Percentiles rank a stretch among this genome's conserved stretches.
phyloP scores from a whole-genome alignment of 306 rosid species.

The Prunus padus region DNA sequence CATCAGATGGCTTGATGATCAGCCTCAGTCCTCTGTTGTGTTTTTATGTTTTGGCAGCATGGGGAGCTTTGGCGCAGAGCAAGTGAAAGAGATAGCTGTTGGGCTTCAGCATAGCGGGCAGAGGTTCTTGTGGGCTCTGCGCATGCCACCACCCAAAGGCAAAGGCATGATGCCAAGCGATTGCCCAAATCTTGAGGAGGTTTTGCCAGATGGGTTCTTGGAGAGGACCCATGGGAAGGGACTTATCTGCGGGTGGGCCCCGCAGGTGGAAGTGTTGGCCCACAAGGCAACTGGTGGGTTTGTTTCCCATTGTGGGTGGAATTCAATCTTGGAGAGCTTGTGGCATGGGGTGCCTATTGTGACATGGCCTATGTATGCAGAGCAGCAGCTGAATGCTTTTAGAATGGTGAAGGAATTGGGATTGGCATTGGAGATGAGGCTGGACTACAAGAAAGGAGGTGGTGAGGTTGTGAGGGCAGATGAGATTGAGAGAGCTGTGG shows the following conservation, averaged over 20 bases:
- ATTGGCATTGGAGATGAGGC: slow-evolving; percentile 41
- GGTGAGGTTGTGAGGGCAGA: slow-evolving; percentile 46
- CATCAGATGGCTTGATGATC: slow-evolving; percentile 57
- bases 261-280: slow-evolving; percentile 47
- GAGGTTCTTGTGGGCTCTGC: slow-evolving; percentile 56
- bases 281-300: slow-evolving; percentile 58
- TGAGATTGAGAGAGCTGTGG: slow-evolving; percentile 44
- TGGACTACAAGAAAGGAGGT: slow-evolving; percentile 37
- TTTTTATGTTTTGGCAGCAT: slow-evolving; percentile 66
- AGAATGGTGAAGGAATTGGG: slow-evolving; percentile 48
- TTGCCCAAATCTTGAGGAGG: slow-evolving; percentile 15
- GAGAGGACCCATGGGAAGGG: slow-evolving; percentile 53
- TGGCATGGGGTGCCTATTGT: slow-evolving; percentile 67
- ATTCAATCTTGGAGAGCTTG: slow-evolving; percentile 62
- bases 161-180: not conserved
- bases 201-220: slow-evolving; percentile 57
- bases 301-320: slow-evolving; percentile 72
- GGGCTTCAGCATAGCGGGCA: slow-evolving; percentile 48
- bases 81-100: slow-evolving; percentile 55
- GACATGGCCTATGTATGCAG: slow-evolving; percentile 78
- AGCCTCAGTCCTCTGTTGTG: slow-evolving; percentile 45
- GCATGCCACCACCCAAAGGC: slow-evolving; percentile 16
- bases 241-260: slow-evolving; percentile 58
- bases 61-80: slow-evolving; percentile 50
- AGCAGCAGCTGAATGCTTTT: slow-evolving; percentile 64